Percentiles rank a stretch among this genome's conserved stretches.
These are phyloP conservation scores for Echinochloa phyllopogon DNA, from an alignment of 176 grass and related monocot genomes.

Conservation along the genomic window DNA sequence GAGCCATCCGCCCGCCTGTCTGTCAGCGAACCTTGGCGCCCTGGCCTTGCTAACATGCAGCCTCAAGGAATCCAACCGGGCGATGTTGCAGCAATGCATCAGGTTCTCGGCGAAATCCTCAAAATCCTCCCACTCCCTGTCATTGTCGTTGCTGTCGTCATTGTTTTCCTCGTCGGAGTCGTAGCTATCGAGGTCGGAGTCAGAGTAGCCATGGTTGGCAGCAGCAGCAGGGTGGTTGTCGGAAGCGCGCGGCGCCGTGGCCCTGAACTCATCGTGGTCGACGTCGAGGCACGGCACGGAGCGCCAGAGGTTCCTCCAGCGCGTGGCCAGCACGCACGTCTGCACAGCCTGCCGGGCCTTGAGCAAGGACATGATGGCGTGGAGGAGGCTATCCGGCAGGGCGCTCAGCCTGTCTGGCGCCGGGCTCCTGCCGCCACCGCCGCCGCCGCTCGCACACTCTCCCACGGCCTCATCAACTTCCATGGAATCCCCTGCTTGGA, in stretches of 20 bases:
- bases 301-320: conserved; percentile 8
- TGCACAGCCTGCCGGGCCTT: conserved; percentile 1
- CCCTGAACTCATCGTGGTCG: background rate
- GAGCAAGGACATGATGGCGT: background rate
- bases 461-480: background rate
- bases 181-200: background rate
- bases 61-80: background rate
- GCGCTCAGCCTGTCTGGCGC: background rate
- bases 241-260: background rate
- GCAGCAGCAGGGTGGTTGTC: background rate
- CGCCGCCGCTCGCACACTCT: background rate
- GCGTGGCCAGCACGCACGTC: background rate
- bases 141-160: background rate
- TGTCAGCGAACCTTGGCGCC: background rate
- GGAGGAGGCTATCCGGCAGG: background rate
- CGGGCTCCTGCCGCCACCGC: background rate
- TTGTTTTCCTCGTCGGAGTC: background rate
- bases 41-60: background rate
- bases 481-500: background rate
- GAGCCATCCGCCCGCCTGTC: background rate
- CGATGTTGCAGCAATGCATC: background rate
- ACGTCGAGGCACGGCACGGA: background rate
- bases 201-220: background rate
- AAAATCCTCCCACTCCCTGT: background rate
- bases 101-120: conserved; percentile 2